Percentiles rank a stretch among this genome's conserved stretches.
Evolutionary conservation across 305 asterid species (phyloP).

Genomic region (Fraxinus velutina): DNA sequence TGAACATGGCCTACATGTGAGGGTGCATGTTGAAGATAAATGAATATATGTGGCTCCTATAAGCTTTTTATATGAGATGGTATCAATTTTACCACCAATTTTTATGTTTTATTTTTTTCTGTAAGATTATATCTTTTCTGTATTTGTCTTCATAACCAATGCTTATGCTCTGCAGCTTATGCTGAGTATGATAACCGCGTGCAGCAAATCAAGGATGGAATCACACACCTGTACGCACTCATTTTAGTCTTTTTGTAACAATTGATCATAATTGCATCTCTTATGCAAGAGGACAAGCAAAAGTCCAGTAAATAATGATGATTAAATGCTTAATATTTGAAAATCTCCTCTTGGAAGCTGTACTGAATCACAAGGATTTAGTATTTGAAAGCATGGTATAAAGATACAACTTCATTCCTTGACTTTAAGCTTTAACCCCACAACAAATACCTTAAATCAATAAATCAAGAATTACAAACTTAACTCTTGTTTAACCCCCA

Average conservation of each 20-base stretch:
- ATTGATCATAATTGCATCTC: not conserved
- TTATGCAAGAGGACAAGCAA: slow-evolving; percentile 10
- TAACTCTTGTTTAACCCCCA: not conserved
- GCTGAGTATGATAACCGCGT: slow-evolving; percentile 58
- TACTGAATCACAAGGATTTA: slow-evolving; percentile 2
- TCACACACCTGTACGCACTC: slow-evolving; percentile 69
- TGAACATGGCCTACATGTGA: not conserved
- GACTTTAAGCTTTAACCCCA: slow-evolving; percentile 1
- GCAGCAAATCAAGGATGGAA: slow-evolving; percentile 78
- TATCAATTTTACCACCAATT: not conserved
- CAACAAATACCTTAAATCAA: not conserved
- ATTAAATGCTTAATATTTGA: not conserved
- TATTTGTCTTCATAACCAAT: slow-evolving; percentile 7
- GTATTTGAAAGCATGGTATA: slow-evolving; percentile 5
- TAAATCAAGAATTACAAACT: not conserved
- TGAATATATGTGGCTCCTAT: not conserved
- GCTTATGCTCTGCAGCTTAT: slow-evolving; percentile 48
- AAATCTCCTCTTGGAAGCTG: not conserved
- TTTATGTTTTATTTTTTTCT: not conserved
- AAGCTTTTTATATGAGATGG: not conserved
- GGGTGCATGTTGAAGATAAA: not conserved
- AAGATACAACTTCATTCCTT: not conserved
- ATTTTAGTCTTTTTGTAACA: slow-evolving; percentile 18
- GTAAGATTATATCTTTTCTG: not conserved
- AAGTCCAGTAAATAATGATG: slow-evolving; percentile 11